A percentile compares a stretch with the other conserved stretches of the same genome.
phyloP scores from a whole-genome alignment of 331 rosid species.

The Pyrus hybrid region DNA sequence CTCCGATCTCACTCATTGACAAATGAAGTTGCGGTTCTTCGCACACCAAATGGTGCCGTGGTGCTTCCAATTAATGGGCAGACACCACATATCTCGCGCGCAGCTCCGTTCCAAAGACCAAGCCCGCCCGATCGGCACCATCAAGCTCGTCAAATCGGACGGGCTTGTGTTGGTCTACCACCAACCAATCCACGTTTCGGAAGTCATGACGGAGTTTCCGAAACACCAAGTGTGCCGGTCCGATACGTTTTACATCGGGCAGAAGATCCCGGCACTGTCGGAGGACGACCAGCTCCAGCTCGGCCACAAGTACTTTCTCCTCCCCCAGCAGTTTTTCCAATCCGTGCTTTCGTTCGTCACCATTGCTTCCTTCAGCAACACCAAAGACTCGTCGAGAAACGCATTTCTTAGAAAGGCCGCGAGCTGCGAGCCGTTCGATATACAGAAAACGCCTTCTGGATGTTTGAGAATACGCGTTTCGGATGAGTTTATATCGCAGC shows the following conservation, averaged over 20 bases:
- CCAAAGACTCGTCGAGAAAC: background rate
- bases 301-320: constrained; percentile 36
- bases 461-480: constrained; percentile 29
- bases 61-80: constrained; percentile 25
- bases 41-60: constrained; percentile 22
- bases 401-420: constrained; percentile 11
- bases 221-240: constrained; percentile 31
- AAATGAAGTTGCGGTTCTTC: constrained; percentile 6
- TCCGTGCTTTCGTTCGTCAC: constrained; percentile 34
- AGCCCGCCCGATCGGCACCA: background rate
- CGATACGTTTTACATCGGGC: constrained; percentile 35
- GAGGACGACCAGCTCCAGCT: constrained; percentile 24
- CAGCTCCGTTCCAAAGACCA: background rate
- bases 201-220: constrained; percentile 19
- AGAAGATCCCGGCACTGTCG: constrained; percentile 36
- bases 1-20: background rate
- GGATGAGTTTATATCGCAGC: constrained; percentile 34
- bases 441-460: constrained; percentile 27
- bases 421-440: constrained; percentile 19
- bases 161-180: constrained; percentile 24
- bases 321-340: constrained; percentile 29
- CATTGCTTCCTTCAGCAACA: constrained; percentile 21
- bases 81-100: background rate
- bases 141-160: constrained; percentile 27
- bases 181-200: constrained; percentile 18